These are phyloP conservation scores for Lactuca sativa DNA, from an alignment of 129 eudicot species.

Conservation along the genomic window DNA sequence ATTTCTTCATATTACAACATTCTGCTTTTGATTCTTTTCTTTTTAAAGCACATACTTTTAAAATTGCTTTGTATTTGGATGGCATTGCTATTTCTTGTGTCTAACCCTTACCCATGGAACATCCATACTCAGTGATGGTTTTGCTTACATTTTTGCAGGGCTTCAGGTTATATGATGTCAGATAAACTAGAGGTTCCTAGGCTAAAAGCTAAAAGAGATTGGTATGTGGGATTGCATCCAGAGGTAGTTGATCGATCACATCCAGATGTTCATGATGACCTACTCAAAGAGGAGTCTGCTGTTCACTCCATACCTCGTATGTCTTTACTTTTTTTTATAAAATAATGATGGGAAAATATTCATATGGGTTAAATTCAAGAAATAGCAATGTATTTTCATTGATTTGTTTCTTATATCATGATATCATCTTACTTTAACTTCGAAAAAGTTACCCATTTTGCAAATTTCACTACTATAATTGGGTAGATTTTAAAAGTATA, in stretches of 20 bases:
- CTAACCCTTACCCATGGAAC: not conserved
- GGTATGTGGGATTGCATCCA: slow-evolving; percentile 78
- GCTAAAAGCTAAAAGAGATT: slow-evolving; percentile 80
- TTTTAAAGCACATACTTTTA: too few relatives aligned
- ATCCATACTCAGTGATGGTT: slow-evolving; percentile 9
- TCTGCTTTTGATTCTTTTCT: too few relatives aligned
- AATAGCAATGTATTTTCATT: too few relatives aligned
- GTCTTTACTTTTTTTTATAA: slow-evolving; percentile 20
- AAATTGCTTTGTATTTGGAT: too few relatives aligned
- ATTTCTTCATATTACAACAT: too few relatives aligned
- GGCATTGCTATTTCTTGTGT: too few relatives aligned
- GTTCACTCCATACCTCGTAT: slow-evolving; percentile 58
- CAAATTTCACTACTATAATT: too few relatives aligned
- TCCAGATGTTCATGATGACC: slow-evolving; percentile 93
- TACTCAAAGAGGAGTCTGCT: slow-evolving; percentile 64
- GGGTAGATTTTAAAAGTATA: not conserved
- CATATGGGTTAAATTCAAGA: not conserved
- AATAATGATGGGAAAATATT: slow-evolving; percentile 2
- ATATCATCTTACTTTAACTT: too few relatives aligned
- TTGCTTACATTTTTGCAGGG: slow-evolving; percentile 42
- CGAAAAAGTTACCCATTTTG: too few relatives aligned
- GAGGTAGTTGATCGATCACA: slow-evolving; percentile 95
- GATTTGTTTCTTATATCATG: too few relatives aligned
- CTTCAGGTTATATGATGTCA: slow-evolving; percentile 94
- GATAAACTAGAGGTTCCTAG: slow-evolving; percentile 92